Percentiles rank a stretch among this genome's conserved stretches.
Conservation (phyloP, 2,329 filamentous ascomycete genomes). For the Exophiala sp. region DNA sequence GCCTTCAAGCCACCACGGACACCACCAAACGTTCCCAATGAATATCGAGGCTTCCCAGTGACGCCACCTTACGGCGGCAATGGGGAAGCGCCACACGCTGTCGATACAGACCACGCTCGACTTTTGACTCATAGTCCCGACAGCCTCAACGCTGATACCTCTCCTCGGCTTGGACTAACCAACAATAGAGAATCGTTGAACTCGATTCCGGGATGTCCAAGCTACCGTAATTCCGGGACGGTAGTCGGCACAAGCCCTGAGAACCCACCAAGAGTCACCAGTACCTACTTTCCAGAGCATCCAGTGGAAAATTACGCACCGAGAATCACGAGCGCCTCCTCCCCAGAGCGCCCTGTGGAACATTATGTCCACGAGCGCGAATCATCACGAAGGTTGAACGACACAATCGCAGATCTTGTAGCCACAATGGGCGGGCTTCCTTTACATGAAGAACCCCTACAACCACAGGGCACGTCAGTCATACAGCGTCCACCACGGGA, state of each 20-base stretch:
- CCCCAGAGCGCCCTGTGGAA: background rate
- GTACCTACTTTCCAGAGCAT: background rate
- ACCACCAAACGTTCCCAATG: constrained; percentile 1
- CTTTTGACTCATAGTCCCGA: background rate
- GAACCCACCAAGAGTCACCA: background rate
- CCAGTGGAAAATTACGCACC: background rate
- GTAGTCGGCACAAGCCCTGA: background rate
- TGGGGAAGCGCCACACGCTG: background rate
- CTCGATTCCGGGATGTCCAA: background rate
- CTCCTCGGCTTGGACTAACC: background rate
- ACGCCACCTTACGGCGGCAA: background rate
- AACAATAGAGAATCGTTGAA: background rate
- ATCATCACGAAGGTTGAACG: background rate
- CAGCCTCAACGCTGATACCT: background rate
- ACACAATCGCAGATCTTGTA: background rate
- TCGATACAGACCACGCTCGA: background rate
- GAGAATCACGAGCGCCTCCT: background rate
- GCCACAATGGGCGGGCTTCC: background rate
- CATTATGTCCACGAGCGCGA: background rate
- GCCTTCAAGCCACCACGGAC: background rate
- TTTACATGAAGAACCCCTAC: background rate
- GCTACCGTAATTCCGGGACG: background rate
- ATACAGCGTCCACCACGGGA: no score
- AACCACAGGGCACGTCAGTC: background rate
- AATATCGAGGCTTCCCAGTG: background rate